Evolutionary conservation across 495 filamentous ascomycete genomes (phyloP), one percentile per base, ranked within the genome.

Genomic region (Rusavskia elegans): DNA sequence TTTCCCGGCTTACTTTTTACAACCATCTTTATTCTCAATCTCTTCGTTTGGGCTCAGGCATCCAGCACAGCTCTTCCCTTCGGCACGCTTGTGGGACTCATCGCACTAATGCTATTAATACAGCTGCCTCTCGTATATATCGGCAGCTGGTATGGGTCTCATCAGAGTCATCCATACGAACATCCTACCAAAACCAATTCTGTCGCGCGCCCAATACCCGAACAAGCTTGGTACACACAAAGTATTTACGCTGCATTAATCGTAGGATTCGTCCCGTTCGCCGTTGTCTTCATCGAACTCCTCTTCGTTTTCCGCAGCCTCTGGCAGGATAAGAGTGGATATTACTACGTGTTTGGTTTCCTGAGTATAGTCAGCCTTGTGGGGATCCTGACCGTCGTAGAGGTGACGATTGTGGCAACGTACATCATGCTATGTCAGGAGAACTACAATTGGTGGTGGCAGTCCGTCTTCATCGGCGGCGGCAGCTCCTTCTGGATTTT

Each of bases 381-480:
- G 38, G 66, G 89, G 16, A 72, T 92, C 13, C 65, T 94, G 20
- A 87, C 85, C 1, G 80, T 95, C 25, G 77, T 87, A 49, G 87
- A 96, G 71, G 88, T 93, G 51, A 93, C 87, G 1, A 81, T 96
- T 29, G 87, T 95, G 49, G 83, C 80, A 3, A 89, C 87, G 16
- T 96, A 96, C 63, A 79, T 84, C 44, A 83, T 85, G 63, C 78
- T 96, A 21, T 94, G 89, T 67, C 69, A 79, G 11, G 89, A 85
- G 80, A 90, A 95, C 63, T 87, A 94, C 65, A 76, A 92, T 63
- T 96, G 89, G 89, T 93, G 86, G 87, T 95, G 88, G 88, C 84
- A 87, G 62, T 87, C 83, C 56, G 92, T 96, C 70, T 65, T 88
- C 37, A 78, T 89, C 16, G 89, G 89, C 40, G 83, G 82, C 49